Conservation (phyloP, 176 grass and related monocot species). For the Raddia guianensis region DNA sequence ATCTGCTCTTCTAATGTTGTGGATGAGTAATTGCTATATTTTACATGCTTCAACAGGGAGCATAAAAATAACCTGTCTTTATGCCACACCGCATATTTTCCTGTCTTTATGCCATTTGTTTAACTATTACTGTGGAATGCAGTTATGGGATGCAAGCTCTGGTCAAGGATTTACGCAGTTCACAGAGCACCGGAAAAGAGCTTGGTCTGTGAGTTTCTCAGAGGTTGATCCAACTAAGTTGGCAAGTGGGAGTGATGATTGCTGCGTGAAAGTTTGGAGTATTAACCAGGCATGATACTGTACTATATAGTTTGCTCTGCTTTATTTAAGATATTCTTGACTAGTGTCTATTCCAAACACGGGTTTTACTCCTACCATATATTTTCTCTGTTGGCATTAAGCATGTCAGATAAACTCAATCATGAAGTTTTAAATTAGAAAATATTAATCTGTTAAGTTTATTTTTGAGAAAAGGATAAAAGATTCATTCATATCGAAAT, state of each 20-base stretch:
- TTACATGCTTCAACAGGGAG: slow-evolving; percentile 27
- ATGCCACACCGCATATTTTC: slow-evolving; percentile 28
- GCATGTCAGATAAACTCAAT: slow-evolving; percentile 6
- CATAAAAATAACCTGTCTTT: background rate
- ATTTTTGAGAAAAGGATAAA: too few species aligned
- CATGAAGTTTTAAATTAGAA: background rate
- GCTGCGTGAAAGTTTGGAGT: slow-evolving; percentile 92
- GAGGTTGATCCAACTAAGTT: slow-evolving; percentile 84
- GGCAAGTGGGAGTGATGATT: slow-evolving; percentile 94
- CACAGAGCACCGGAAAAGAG: slow-evolving; percentile 82
- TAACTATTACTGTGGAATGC: slow-evolving; percentile 39
- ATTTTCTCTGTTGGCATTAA: slow-evolving; percentile 10
- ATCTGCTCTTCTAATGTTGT: slow-evolving; percentile 22
- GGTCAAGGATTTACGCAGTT: slow-evolving; percentile 85
- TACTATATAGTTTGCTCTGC: slow-evolving; percentile 15
- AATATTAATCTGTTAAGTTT: slow-evolving; percentile 25
- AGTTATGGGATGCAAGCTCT: slow-evolving; percentile 98
- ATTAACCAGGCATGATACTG: slow-evolving; percentile 80
- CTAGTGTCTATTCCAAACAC: slow-evolving; percentile 22
- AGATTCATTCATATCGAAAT: too few species aligned
- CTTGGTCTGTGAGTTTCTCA: slow-evolving; percentile 98
- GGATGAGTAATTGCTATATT: slow-evolving; percentile 3
- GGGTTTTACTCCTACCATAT: background rate
- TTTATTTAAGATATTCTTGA: slow-evolving; percentile 26
- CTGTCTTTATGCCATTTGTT: slow-evolving; percentile 34